Percentiles rank a stretch among this genome's conserved stretches.
Evolutionary conservation across 2,329 filamentous ascomycete species (phyloP).

Genomic region (Clarireedia monteithiana): DNA sequence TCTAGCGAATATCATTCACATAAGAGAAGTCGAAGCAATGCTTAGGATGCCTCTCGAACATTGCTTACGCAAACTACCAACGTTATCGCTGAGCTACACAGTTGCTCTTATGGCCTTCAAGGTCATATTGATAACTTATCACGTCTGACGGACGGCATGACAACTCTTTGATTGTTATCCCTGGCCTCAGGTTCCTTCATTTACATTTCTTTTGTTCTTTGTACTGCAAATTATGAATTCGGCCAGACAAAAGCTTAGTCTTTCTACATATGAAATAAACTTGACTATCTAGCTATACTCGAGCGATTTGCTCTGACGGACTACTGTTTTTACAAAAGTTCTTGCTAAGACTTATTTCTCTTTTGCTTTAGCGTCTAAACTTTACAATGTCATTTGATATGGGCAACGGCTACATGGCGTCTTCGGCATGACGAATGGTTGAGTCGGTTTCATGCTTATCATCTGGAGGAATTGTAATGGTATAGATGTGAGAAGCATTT

Average conservation of each 20-base stretch:
- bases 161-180: slow-evolving; percentile 9
- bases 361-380: no score
- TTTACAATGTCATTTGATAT: no score
- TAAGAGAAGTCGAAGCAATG: slow-evolving; percentile 23
- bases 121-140: slow-evolving; percentile 4
- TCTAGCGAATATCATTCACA: slow-evolving; percentile 18
- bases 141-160: slow-evolving; percentile 10
- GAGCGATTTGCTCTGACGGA: no score
- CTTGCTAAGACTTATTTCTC: no score
- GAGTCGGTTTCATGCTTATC: background rate
- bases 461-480: background rate
- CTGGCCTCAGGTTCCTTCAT: slow-evolving; percentile 6
- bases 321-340: no score
- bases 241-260: slow-evolving; percentile 3
- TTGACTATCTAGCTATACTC: background rate
- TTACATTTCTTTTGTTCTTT: background rate
- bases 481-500: background rate
- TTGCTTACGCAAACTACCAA: background rate
- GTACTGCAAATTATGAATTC: background rate
- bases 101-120: background rate
- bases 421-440: background rate
- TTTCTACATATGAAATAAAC: no score
- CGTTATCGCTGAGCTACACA: background rate
- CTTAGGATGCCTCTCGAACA: background rate
- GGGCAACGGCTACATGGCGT: background rate